Percentiles rank a stretch among this genome's conserved stretches.
Evolutionary conservation across 1,284 basidiomycete genomes (phyloP).

Genomic region (Leccinum variabile): DNA sequence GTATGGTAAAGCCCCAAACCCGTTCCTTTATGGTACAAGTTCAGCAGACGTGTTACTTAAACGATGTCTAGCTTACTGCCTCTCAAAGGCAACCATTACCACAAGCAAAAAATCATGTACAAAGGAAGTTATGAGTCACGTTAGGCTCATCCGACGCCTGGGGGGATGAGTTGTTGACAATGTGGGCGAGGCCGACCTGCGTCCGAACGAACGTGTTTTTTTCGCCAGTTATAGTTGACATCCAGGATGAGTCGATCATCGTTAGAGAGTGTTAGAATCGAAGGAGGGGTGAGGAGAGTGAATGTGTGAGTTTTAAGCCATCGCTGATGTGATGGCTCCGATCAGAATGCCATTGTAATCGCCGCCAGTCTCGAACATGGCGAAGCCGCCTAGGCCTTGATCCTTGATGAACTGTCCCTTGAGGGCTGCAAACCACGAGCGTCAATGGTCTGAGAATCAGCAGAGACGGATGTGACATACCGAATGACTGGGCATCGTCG

Average conservation of each 20-base stretch:
- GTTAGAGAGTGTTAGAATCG: slow-evolving; percentile 5
- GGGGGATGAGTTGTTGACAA: neutral
- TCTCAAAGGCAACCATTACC: slow-evolving; percentile 15
- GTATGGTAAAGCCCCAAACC: neutral
- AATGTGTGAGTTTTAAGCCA: slow-evolving; percentile 24
- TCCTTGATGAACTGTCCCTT: slow-evolving; percentile 61
- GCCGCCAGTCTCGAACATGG: slow-evolving; percentile 64
- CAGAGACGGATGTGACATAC: slow-evolving; percentile 20
- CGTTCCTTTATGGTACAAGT: neutral
- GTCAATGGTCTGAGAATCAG: neutral
- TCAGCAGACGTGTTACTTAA: slow-evolving; percentile 1
- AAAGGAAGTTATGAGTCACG: neutral
- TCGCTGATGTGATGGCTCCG: slow-evolving; percentile 46
- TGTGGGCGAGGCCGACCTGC: neutral
- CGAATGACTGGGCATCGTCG: slow-evolving; percentile 57
- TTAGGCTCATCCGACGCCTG: slow-evolving; percentile 12
- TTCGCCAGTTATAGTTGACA: neutral
- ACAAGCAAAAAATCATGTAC: neutral
- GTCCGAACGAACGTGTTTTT: neutral
- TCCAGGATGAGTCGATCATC: slow-evolving; percentile 32
- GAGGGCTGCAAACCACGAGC: slow-evolving; percentile 30
- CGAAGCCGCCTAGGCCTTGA: slow-evolving; percentile 56
- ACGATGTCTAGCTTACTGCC: neutral
- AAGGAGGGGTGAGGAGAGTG: slow-evolving; percentile 11
- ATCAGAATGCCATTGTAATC: slow-evolving; percentile 59